Evolutionary conservation across 2,329 filamentous ascomycete species (phyloP).

Genomic region (Thermothelomyces thermophilus): DNA sequence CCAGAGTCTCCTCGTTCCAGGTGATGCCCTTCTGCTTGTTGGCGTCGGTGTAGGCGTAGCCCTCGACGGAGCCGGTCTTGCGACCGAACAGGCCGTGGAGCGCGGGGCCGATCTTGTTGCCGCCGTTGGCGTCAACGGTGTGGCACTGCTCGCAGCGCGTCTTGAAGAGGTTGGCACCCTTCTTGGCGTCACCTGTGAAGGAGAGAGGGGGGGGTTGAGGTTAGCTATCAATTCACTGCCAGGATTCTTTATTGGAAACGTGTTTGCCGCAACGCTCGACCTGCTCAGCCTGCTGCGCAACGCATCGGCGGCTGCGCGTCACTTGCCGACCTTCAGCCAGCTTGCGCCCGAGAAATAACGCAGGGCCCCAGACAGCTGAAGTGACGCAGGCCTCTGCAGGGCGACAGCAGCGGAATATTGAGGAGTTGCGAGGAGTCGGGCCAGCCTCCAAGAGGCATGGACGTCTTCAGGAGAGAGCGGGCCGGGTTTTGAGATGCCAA

Average conservation of each 20-base stretch:
- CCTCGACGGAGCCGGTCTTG: conserved; percentile 83
- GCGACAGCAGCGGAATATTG: not conserved
- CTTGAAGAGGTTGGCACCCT: conserved; percentile 99
- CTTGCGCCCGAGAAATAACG: conserved; percentile 16
- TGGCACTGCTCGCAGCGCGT: conserved; percentile 98
- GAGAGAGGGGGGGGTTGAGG: too few relatives aligned
- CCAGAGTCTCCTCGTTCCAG: conserved; percentile 82
- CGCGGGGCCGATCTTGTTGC: conserved; percentile 97
- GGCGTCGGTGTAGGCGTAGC: conserved; percentile 97
- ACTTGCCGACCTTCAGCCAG: not conserved
- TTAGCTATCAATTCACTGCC: conserved; percentile 9
- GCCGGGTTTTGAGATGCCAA: conserved; percentile 17
- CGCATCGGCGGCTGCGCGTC: not conserved
- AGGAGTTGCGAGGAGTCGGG: not conserved
- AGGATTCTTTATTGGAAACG: not conserved
- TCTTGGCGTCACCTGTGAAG: conserved; percentile 82
- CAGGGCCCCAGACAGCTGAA: conserved; percentile 2
- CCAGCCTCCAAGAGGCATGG: not conserved
- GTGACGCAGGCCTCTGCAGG: not conserved
- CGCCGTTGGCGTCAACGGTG: conserved; percentile 81
- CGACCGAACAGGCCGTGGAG: conserved; percentile 97
- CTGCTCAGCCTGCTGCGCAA: not conserved
- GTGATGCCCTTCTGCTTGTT: conserved; percentile 95
- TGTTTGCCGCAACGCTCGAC: not conserved
- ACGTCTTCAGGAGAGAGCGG: not conserved